Evolutionary conservation across 352 stramenopile species (phyloP).

Genomic region (Globisporangium takayamanum): DNA sequence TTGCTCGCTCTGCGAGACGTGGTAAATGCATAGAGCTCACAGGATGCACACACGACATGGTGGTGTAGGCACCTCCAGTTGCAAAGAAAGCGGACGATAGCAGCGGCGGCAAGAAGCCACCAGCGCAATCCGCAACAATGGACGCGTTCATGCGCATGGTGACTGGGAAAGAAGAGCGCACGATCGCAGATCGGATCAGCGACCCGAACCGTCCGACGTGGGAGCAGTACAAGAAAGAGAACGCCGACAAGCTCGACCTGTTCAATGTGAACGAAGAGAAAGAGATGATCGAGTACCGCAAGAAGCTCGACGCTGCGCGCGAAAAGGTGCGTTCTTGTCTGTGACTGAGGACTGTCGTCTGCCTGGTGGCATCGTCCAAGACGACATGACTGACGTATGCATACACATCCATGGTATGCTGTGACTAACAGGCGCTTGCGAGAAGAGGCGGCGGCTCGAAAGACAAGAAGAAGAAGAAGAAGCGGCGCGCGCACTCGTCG

Average conservation of each 20-base stretch:
- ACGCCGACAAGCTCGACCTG: slow-evolving; percentile 91
- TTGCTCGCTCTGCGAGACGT: neutral
- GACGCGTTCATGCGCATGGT: slow-evolving; percentile 92
- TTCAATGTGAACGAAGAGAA: slow-evolving; percentile 74
- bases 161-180: slow-evolving; percentile 90
- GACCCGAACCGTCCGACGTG: slow-evolving; percentile 93
- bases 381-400: neutral
- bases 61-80: slow-evolving; percentile 1
- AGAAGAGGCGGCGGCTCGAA: slow-evolving; percentile 54
- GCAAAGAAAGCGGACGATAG: neutral
- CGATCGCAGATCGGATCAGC: slow-evolving; percentile 90
- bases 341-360: no score
- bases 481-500: slow-evolving; percentile 51
- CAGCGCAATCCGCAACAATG: slow-evolving; percentile 79
- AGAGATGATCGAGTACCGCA: slow-evolving; percentile 93
- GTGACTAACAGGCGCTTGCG: slow-evolving; percentile 39
- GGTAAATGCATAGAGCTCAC: neutral
- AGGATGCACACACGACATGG: neutral
- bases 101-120: slow-evolving; percentile 14
- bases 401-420: neutral
- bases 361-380: neutral
- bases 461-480: slow-evolving; percentile 85
- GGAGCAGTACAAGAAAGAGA: slow-evolving; percentile 96
- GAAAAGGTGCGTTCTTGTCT: slow-evolving; percentile 51
- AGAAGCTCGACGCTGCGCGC: slow-evolving; percentile 87